phyloP scores from a whole-genome alignment of 2,329 filamentous ascomycete genomes.

The Exophiala aquamarina region DNA sequence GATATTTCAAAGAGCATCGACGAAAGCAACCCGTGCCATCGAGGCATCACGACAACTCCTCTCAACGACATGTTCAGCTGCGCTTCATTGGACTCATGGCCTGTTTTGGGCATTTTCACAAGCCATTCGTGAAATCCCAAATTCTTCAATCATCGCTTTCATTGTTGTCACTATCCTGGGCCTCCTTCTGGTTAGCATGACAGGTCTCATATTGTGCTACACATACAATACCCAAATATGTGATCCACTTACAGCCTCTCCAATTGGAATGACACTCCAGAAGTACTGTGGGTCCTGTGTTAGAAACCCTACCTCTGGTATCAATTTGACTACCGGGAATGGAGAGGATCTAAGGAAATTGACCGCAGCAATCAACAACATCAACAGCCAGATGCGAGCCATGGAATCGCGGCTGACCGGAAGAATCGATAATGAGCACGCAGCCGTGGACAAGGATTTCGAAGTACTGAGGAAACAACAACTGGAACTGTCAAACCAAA shows the following conservation, averaged over 20 bases:
- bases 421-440: conserved; percentile 18
- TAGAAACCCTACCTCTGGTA: neutral
- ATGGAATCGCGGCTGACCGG: conserved; percentile 22
- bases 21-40: conserved; percentile 3
- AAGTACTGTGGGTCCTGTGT: conserved; percentile 24
- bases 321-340: conserved; percentile 19
- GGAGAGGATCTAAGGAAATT: conserved; percentile 19
- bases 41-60: conserved; percentile 2
- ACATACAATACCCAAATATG: conserved; percentile 20
- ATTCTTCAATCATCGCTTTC: conserved; percentile 16
- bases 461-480: conserved; percentile 22
- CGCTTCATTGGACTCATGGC: conserved; percentile 13
- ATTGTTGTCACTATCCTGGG: conserved; percentile 15
- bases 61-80: conserved; percentile 1
- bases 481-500: conserved; percentile 17
- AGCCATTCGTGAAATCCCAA: conserved; percentile 19
- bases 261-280: conserved; percentile 18
- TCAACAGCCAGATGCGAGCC: conserved; percentile 22
- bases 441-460: conserved; percentile 14
- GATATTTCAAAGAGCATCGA: conserved; percentile 6
- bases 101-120: conserved; percentile 9
- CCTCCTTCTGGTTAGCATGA: conserved; percentile 8
- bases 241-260: conserved; percentile 21
- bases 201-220: conserved; percentile 21
- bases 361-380: conserved; percentile 16